These are phyloP conservation scores for Spraguea lophii DNA, from an alignment of 371 early-diverging fungal genomes.

Conservation along the genomic window DNA sequence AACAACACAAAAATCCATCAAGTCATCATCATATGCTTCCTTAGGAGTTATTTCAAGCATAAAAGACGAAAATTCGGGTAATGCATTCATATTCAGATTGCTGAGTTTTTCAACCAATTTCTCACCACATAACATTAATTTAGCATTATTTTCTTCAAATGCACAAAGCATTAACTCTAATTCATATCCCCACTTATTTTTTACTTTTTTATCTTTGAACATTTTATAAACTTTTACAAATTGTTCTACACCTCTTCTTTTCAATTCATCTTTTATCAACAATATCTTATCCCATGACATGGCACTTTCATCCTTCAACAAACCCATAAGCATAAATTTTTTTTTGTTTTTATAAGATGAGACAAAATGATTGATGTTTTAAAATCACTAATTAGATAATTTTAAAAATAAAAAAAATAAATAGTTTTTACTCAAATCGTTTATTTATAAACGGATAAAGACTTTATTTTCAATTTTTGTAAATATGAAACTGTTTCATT, in stretches of 20 bases:
- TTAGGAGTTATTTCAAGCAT: conserved; percentile 35
- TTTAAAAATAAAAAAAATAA: too few species aligned
- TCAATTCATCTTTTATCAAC: conserved; percentile 7
- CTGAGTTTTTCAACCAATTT: conserved; percentile 1
- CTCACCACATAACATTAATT: conserved; percentile 14
- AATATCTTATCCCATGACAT: conserved; percentile 21
- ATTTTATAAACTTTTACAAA: conserved; percentile 23
- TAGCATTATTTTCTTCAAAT: conserved; percentile 1
- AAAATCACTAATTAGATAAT: too few species aligned
- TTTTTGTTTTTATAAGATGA: background rate
- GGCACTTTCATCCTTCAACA: conserved; percentile 17
- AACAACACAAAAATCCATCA: conserved; percentile 6
- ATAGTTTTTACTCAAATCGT: too few species aligned
- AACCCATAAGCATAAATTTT: conserved; percentile 14
- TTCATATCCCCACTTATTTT: conserved; percentile 35
- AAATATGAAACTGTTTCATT: too few species aligned
- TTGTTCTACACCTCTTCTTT: conserved; percentile 27
- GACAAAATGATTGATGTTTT: too few species aligned
- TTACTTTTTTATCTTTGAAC: background rate
- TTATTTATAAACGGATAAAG: too few species aligned
- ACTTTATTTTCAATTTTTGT: too few species aligned
- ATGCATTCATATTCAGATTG: background rate
- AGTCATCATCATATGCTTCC: conserved; percentile 7
- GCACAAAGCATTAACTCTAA: conserved; percentile 22
- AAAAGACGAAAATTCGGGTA: conserved; percentile 27